phyloP scores from a whole-genome alignment of 1,284 basidiomycete genomes.

The Agaricales sp. region DNA sequence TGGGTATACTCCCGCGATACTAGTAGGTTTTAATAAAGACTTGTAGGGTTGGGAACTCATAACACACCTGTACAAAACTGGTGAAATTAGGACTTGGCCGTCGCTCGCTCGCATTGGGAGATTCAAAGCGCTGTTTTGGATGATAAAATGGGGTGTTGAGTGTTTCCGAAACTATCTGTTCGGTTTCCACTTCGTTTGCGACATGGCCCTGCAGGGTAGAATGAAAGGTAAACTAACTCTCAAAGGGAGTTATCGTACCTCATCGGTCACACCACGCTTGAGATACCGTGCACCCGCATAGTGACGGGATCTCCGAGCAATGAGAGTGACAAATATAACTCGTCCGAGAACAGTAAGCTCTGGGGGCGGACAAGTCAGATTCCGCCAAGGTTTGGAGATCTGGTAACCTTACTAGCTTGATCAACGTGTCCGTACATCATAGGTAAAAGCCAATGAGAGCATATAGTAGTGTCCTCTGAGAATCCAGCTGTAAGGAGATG shows the following conservation, averaged over 20 bases:
- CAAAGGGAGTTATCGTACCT: constrained; percentile 32
- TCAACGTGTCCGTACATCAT: constrained; percentile 96
- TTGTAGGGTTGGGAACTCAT: not conserved
- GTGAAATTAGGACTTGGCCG: constrained; percentile 81
- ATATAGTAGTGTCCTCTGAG: constrained; percentile 31
- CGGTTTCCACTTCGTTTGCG: constrained; percentile 98
- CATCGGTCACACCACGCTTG: constrained; percentile 90
- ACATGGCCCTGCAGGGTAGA: constrained; percentile 76
- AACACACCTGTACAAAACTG: constrained; percentile 77
- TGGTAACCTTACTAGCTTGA: constrained; percentile 82
- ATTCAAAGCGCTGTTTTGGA: constrained; percentile 30
- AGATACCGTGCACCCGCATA: constrained; percentile 95
- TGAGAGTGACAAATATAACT: constrained; percentile 88
- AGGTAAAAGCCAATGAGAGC: constrained; percentile 83
- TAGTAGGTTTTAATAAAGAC: constrained; percentile 20
- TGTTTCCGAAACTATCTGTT: constrained; percentile 95
- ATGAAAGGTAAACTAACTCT: not conserved
- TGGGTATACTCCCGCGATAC: constrained; percentile 92
- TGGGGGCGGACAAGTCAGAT: no score
- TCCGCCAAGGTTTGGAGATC: no score
- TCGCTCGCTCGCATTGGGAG: constrained; percentile 25
- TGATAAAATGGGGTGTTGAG: constrained; percentile 87
- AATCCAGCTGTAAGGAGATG: constrained; percentile 76
- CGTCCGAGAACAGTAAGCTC: constrained; percentile 88
- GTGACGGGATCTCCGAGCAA: constrained; percentile 89